Base-by-base conservation (phyloP, 352 stramenopile species). In the Pilasporangium apinafurcum region DNA sequence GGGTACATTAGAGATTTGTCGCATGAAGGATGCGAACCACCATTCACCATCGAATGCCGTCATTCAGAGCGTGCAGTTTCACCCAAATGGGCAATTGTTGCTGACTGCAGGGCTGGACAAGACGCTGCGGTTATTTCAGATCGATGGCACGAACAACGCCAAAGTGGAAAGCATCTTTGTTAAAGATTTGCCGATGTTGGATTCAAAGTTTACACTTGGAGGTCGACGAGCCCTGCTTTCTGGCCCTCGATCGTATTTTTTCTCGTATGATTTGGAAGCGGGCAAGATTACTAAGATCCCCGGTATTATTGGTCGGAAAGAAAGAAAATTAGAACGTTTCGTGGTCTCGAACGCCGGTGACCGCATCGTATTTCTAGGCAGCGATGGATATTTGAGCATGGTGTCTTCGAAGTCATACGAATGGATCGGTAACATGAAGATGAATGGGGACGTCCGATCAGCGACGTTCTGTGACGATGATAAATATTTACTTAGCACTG, bases 331-430 rank as follows among this genome's bases (percentile, higher is more conserved):
- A 30, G 84, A 98, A 55, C 84, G 73, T 31, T 96, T 98, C 46
- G 71, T 78, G 18, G 75, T 90, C 20, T 98, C 92, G 16, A 75
- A 88, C 14, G 82, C 93, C 51, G 92, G 93, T 35, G 65, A 85
- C 27, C 62, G 73, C 27, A 78, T 98, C 51, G 92, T 95, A 21
- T 98, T 99, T 56, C 53, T 98, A 16, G 96, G 89, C 18, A 95
- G 96, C 53, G 91, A 97, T 61, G 96, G 96, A 26, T 97, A 97
- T 66, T 68, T 99, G 42, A 82, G 96, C 48, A 53, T 99, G 20
- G 57, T 97, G 7, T 96, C 96, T 44, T 66, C 72, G 21, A 84
- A 85, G 37, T 95, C 83, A 35, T 97, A 97, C 64, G 74, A 98
- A 65, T 97, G 73, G 63, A 95, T 96, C 48, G 86, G 75, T 16